These are phyloP conservation scores for Xylaria longipes DNA, from an alignment of 495 filamentous ascomycete species.

Conservation along the genomic window DNA sequence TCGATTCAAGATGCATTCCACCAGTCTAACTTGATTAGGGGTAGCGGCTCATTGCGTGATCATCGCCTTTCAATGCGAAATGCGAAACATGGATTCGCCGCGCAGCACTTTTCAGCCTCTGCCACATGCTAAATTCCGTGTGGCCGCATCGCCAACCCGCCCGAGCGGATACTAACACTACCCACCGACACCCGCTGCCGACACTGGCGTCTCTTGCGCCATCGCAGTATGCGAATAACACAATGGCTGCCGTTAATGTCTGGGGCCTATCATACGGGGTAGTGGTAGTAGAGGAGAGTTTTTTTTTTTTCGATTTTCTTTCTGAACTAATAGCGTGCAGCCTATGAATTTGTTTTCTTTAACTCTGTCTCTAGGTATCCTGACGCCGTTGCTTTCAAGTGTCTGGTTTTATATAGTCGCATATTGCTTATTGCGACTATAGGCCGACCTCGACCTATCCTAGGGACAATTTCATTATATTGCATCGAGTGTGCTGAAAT, in stretches of 20 bases:
- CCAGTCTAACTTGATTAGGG: not conserved
- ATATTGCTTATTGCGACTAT: not conserved
- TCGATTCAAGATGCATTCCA: not conserved
- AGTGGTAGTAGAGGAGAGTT: not conserved
- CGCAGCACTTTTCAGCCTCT: slow-evolving; percentile 18
- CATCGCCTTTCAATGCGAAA: slow-evolving; percentile 26
- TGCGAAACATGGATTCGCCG: not conserved
- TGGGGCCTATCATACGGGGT: slow-evolving; percentile 17
- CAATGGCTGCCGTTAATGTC: slow-evolving; percentile 14
- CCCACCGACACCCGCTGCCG: slow-evolving; percentile 28
- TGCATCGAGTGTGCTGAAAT: not conserved
- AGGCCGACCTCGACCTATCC: not conserved
- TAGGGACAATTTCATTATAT: not conserved
- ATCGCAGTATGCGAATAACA: slow-evolving; percentile 27
- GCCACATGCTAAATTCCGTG: slow-evolving; percentile 21
- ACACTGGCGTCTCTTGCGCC: slow-evolving; percentile 25
- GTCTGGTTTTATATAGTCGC: slow-evolving; percentile 5
- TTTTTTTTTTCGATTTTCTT: slow-evolving; percentile 14
- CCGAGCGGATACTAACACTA: slow-evolving; percentile 24
- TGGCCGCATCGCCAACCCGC: slow-evolving; percentile 19
- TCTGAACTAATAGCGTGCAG: not conserved
- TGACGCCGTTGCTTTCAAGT: not conserved
- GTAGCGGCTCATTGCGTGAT: slow-evolving; percentile 28
- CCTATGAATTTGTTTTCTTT: not conserved
- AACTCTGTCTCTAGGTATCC: not conserved